Conservation (phyloP, 2,329 filamentous ascomycete species). For the Alternaria gaisen region DNA sequence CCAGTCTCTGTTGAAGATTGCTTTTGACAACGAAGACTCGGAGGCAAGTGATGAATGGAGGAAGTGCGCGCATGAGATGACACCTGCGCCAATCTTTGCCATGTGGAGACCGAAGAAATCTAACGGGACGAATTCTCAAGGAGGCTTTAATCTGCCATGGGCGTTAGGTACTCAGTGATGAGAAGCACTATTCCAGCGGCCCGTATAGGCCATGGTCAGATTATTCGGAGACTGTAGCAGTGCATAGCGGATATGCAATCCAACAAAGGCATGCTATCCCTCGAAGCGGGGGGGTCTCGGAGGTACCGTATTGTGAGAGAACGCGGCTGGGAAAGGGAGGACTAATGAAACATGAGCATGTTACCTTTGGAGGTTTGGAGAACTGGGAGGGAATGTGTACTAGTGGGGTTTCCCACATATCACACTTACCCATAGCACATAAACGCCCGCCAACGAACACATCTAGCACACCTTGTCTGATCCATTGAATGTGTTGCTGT, state of each 20-base stretch:
- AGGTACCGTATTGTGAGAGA: not conserved
- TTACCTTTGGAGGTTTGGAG: not conserved
- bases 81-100: constrained; percentile 36
- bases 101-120: constrained; percentile 48
- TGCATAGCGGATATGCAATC: not conserved
- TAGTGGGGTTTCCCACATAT: not conserved
- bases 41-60: constrained; percentile 43
- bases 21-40: constrained; percentile 39
- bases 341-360: not conserved
- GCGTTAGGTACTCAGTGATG: constrained; percentile 10
- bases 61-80: constrained; percentile 46
- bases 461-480: not conserved
- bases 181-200: not conserved
- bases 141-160: constrained; percentile 37
- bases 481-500: not conserved
- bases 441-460: not conserved
- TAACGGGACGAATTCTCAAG: constrained; percentile 20
- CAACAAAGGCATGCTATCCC: not conserved
- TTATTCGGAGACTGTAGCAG: not conserved
- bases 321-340: not conserved
- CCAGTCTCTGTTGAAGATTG: constrained; percentile 38
- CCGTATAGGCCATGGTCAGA: not conserved
- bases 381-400: not conserved
- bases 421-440: not conserved
- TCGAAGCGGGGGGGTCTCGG: not conserved